Percentiles rank a stretch among this genome's conserved stretches.
phyloP scores from a whole-genome alignment of 2,329 filamentous ascomycete species.

The Aotearoamyces nothofagi region DNA sequence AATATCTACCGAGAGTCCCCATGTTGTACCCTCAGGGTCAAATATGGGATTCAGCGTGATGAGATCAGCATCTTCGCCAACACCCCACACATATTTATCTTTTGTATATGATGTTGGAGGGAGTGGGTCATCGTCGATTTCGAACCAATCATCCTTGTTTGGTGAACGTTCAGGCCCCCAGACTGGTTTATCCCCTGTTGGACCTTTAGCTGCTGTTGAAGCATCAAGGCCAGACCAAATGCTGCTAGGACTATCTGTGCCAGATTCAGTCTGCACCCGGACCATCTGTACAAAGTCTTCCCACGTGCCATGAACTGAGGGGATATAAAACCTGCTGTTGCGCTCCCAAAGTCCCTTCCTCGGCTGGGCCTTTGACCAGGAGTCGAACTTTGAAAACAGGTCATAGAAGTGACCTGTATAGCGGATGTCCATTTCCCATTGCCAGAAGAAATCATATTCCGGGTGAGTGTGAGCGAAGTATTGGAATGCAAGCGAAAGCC shows the following conservation, averaged over 20 bases:
- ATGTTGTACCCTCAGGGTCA: conserved; percentile 75
- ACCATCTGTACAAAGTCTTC: conserved; percentile 68
- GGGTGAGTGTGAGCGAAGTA: conserved; percentile 81
- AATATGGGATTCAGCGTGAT: conserved; percentile 89
- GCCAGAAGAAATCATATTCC: conserved; percentile 86
- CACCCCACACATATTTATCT: conserved; percentile 75
- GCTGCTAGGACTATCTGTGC: conserved; percentile 48
- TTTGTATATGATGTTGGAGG: conserved; percentile 62
- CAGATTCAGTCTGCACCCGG: conserved; percentile 59
- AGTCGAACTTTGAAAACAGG: conserved; percentile 50
- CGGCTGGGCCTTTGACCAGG: conserved; percentile 59
- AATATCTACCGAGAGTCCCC: conserved; percentile 69
- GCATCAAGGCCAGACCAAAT: conserved; percentile 38
- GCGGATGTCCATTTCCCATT: conserved; percentile 88
- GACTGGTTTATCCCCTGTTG: conserved; percentile 44
- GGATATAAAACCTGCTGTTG: conserved; percentile 64
- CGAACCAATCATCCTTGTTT: conserved; percentile 55
- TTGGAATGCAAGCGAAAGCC: conserved; percentile 86
- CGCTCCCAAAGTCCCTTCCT: conserved; percentile 73
- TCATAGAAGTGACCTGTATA: conserved; percentile 82
- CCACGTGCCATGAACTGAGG: conserved; percentile 61
- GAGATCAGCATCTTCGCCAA: conserved; percentile 79
- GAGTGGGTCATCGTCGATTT: conserved; percentile 54
- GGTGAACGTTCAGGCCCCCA: conserved; percentile 72
- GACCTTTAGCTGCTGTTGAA: conserved; percentile 11